Conservation (phyloP, 1,284 basidiomycete genomes). For the Ganoderma multipileum region DNA sequence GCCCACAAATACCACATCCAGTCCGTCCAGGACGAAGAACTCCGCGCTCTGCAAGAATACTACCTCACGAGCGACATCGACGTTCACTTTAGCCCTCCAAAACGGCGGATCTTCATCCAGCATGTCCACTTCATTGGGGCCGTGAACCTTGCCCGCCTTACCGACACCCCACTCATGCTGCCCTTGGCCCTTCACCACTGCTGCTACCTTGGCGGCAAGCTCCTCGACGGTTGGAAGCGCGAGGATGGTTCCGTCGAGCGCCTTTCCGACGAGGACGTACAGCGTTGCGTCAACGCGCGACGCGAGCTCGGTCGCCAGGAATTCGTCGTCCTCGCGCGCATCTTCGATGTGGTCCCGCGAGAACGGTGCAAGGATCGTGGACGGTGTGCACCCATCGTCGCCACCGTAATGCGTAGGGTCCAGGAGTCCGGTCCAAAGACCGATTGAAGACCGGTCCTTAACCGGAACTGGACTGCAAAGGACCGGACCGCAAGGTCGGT, state of each 20-base stretch:
- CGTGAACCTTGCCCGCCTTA: constrained; percentile 11
- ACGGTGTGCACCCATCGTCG: background rate
- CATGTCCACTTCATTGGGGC: constrained; percentile 6
- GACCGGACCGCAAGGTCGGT: too few species aligned
- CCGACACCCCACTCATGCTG: background rate
- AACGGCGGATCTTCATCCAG: background rate
- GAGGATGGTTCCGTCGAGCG: constrained; percentile 15
- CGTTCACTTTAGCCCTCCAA: background rate
- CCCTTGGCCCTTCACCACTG: constrained; percentile 9
- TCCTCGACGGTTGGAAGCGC: constrained; percentile 12
- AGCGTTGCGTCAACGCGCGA: background rate
- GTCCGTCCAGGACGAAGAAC: constrained; percentile 4
- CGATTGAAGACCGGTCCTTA: too few species aligned
- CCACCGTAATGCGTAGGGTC: too few species aligned
- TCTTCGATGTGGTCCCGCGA: background rate
- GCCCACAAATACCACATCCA: constrained; percentile 21
- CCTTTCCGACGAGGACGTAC: constrained; percentile 3
- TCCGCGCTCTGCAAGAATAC: background rate
- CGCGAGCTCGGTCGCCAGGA: background rate
- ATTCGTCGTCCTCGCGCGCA: background rate
- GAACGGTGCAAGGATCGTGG: background rate
- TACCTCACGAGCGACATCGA: background rate
- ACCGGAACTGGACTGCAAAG: too few species aligned
- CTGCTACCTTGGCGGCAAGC: background rate
- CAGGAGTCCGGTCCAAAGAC: too few species aligned